Evolutionary conservation across 1,284 basidiomycete species (phyloP), one percentile per base, ranked within the genome.

Genomic region (Heterobasidion parviporum): DNA sequence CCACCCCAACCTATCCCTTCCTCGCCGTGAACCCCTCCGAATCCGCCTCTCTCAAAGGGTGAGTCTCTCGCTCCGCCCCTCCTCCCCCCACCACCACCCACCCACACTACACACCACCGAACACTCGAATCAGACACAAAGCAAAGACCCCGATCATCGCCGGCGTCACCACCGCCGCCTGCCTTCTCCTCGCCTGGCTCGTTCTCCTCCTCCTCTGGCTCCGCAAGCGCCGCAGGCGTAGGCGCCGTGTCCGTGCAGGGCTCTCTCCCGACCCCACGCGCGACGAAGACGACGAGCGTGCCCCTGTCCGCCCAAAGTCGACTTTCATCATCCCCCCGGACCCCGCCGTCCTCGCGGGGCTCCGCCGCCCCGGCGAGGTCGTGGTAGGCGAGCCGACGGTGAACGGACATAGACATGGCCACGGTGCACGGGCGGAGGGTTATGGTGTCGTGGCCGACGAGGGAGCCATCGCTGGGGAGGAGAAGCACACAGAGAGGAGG

Each of bases 101-200:
- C 38, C 38, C n/a, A 10, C 38, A 41, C 12, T 6, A 12, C 38
- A 41, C 10, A 1, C 3, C n/a, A 12, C 1, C 38, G 3, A n/a
- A 3, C 38, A 5, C n/a, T 5, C 38, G n/a, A 41, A 41, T 6
- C 63, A 83, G 82, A 44, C 73, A 79, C 54, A 77, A 76, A 54
- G 76, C 80, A 1, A 75, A 79, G 61, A 86, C 82, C 2, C 84
- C 84, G 38, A 76, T 83, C 54, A 76, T 86, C 57, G 79, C 84
- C n/a, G 84, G 83, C 34, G 73, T 73, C 53, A 72, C 84, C 58
- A 81, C 81, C 53, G 82, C 82, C 43, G 72, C 74, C 10, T 66
- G 77, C 34, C 71, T 85, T 58, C 70, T 72, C 54, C 55, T 79
- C 50, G 79, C 77, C 10, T 85, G 82, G 79, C 57, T 67, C 50